Base-by-base conservation (phyloP, 2,329 filamentous ascomycete genomes). In the Aspergillus fumigatiaffinis region DNA sequence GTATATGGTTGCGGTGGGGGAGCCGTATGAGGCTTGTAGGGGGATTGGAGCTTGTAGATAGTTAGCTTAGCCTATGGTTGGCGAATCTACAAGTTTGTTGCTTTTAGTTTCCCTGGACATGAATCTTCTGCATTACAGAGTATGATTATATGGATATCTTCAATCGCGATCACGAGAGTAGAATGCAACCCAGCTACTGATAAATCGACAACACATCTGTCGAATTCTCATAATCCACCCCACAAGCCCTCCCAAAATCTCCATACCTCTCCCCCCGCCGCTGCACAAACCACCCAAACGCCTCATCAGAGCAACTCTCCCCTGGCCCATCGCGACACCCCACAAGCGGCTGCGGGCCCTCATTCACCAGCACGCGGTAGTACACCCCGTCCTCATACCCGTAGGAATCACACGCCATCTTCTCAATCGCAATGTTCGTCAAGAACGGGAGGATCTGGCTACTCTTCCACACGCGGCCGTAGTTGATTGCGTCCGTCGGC, bases 371-470 rank as follows among this genome's bases (percentile, higher is more conserved):
- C 0, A 82, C 77, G 17, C 82, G 71, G 64, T 80, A 79, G 61
- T 79, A 84, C 2, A 84, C 80, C 10, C 80, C 80, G 9, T 82
- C 77, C 1, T 78, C 70, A 66, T 78, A 85, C 6, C 84, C 82
- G 57, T 80, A 80, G 63, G 80, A 80, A n/a, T 79, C 78, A 70
- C 87, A 89, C 54, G 85, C 78, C 71, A 89, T 74, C 52, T 82
- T 80, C 77, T 89, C 87, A 44, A 89, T 80, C 0, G 85, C 87
- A 25, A 89, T 77, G 68, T 89, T 88, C 29, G 82, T 81, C 52
- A 89, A 72, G 68, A 89, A 89, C 0, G 87, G 85, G 29, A 89
- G 71, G 41, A 89, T 78, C 59, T 83, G 77, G 2, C 84, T 86
- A 60, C 82, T 85, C 66, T 79, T 80, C 87, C 87, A 89, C 1